Evolutionary conservation across 2,329 filamentous ascomycete species (phyloP), one percentile per base, ranked within the genome.

Genomic region (Ploettnerulaceae sp.): DNA sequence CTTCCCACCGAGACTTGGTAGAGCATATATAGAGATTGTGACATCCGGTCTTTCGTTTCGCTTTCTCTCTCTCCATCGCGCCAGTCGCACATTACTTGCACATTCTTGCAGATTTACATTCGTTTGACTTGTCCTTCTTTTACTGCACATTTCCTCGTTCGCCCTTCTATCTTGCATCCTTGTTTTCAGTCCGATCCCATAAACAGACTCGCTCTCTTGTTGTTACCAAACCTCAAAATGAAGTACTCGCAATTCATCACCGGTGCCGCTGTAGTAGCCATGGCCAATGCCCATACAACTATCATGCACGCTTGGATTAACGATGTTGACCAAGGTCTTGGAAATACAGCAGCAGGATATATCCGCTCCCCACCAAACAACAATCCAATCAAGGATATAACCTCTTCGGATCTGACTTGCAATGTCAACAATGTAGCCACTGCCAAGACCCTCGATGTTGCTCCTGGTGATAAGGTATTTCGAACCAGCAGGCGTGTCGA

Each of bases 381-480:
- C 66, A 61, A 37, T 56, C 69, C 51, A 7, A 47, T 62, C 17
- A 61, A 61, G 47, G 61, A 64, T 42, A 57, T 64, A 35, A 60
- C 55, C 20, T 56, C 52, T 18, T 26, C 31, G 5, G 59, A 64
- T 38, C 56, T 74, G 26, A 68, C 64, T 51, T 74, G 71, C 65
- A 72, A 72, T 60, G 65, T 70, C 52, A 69, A 69, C 59, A 65
- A 65, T 14, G 62, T 48, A 43, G 66, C 59, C 32, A 57, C 66
- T 29, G 67, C 61, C 26, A 59, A 65, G 35, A 73, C 72, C 53
- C 66, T 69, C 53, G 56, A 61, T 22, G 69, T 70, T n/a, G 63
- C 68, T 5, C 70, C 70, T 12, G 75, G 75, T 50, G 71, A 74
- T 55, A 67, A 68, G 57, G 50, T 49, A 39, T 15, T 14, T 17